phyloP scores from a whole-genome alignment of 208 protist species.

The Naegleria fowleri region DNA sequence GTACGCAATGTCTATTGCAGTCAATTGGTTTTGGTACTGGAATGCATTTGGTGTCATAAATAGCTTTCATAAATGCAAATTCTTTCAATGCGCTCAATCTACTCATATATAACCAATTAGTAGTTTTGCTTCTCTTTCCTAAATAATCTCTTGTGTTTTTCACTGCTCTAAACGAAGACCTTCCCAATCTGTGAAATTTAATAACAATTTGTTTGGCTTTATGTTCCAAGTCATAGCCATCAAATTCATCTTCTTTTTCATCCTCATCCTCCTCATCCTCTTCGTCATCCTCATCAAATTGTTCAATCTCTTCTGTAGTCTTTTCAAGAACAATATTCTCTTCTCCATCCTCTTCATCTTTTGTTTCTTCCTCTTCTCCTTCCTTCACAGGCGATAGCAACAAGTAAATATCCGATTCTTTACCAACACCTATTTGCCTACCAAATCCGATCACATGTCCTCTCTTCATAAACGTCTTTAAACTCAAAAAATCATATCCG shows the following conservation, averaged over 20 bases:
- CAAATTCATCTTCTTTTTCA: conserved; percentile 46
- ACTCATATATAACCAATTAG: conserved; percentile 97
- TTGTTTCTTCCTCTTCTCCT: not conserved
- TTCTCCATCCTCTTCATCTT: not conserved
- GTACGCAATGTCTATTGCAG: conserved; percentile 92
- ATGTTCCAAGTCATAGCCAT: conserved; percentile 36
- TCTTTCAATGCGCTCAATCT: conserved; percentile 88
- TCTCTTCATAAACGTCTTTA: conserved; percentile 86
- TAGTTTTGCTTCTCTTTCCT: conserved; percentile 61
- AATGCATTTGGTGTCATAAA: conserved; percentile 87
- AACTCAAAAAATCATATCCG: conserved; percentile 97
- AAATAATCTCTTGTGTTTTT: conserved; percentile 95
- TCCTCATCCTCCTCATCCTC: conserved; percentile 27
- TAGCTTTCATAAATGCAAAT: conserved; percentile 94
- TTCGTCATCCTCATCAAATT: not conserved
- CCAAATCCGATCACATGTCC: conserved; percentile 77
- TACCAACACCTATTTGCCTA: conserved; percentile 96
- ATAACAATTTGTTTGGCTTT: conserved; percentile 66
- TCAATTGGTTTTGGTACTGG: conserved; percentile 93
- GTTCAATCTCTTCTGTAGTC: not conserved
- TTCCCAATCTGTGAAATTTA: conserved; percentile 91
- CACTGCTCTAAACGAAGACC: conserved; percentile 91
- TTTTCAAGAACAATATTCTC: not conserved
- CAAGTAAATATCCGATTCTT: conserved; percentile 86
- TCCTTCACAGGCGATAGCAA: conserved; percentile 49